Conservation (phyloP, 257 asterid genomes). For the Nyctanthes arbortristis region DNA sequence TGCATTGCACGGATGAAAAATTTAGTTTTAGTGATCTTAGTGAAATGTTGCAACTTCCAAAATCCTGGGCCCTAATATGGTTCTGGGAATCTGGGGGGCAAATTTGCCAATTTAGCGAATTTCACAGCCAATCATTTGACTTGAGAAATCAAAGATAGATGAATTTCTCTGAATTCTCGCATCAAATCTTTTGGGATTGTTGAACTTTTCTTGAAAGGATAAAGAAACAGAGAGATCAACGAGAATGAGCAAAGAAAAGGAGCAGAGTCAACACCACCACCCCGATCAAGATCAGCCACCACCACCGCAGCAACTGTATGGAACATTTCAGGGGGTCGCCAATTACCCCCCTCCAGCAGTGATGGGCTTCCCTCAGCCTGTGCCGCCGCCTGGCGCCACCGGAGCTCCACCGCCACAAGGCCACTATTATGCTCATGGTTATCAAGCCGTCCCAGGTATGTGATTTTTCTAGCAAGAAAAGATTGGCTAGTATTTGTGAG, state of each 20-base stretch:
- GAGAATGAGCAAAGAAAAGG: constrained; percentile 57
- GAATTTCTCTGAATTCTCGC: background rate
- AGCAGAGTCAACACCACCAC: constrained; percentile 38
- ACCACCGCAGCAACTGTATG: constrained; percentile 61
- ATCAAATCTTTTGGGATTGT: background rate
- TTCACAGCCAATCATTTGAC: too few species aligned
- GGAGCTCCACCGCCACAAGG: constrained; percentile 47
- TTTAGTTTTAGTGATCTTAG: too few species aligned
- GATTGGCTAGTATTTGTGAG: background rate
- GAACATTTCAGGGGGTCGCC: constrained; percentile 82
- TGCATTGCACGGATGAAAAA: too few species aligned
- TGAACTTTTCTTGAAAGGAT: background rate
- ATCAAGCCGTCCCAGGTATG: constrained; percentile 83
- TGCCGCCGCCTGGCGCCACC: constrained; percentile 74
- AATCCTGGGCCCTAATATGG: too few species aligned
- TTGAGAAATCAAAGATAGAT: background rate
- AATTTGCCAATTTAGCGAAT: too few species aligned
- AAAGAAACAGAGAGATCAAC: constrained; percentile 17
- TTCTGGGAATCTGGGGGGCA: too few species aligned
- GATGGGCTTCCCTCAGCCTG: constrained; percentile 82
- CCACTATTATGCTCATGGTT: constrained; percentile 67
- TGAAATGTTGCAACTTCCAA: too few species aligned
- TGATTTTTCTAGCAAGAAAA: background rate
- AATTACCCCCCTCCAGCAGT: constrained; percentile 71
- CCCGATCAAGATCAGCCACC: constrained; percentile 26